A percentile compares a stretch with the other conserved stretches of the same genome.
Conservation (phyloP, 2,329 filamentous ascomycete genomes). For the Tolypocladium pustulatum region DNA sequence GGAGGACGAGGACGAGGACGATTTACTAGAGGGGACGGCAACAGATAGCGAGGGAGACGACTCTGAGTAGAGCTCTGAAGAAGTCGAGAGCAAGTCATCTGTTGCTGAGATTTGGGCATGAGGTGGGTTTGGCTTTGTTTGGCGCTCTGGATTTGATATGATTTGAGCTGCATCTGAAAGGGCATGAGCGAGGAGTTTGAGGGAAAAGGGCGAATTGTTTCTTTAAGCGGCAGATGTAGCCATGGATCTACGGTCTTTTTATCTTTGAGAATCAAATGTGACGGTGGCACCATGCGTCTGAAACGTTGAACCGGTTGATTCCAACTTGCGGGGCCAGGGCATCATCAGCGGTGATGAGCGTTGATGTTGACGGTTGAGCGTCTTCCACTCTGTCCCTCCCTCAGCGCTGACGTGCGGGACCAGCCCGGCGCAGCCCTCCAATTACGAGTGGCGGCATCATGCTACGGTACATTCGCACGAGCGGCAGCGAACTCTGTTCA, state of each 20-base stretch:
- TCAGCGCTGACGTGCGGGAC: background rate
- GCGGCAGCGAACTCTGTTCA: background rate
- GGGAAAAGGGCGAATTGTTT: background rate
- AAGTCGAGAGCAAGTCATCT: background rate
- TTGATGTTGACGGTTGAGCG: too few relatives aligned
- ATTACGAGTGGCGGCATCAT: background rate
- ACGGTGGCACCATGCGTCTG: too few relatives aligned
- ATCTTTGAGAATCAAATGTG: background rate
- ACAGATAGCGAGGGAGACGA: slow-evolving; percentile 36
- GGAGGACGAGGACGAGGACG: slow-evolving; percentile 35
- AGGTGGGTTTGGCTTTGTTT: background rate
- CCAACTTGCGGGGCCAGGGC: too few relatives aligned
- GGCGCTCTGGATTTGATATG: background rate
- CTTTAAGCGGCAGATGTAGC: background rate
- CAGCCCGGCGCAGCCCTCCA: background rate
- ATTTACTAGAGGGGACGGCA: slow-evolving; percentile 38
- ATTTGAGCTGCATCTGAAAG: slow-evolving; percentile 1
- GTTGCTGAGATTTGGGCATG: background rate
- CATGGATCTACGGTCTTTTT: background rate
- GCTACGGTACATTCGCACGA: background rate
- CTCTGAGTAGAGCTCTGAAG: slow-evolving; percentile 20
- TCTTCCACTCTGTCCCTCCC: too few relatives aligned
- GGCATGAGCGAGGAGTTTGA: slow-evolving; percentile 5
- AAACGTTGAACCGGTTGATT: too few relatives aligned
- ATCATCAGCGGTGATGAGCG: too few relatives aligned